phyloP scores from a whole-genome alignment of 202 grass and related monocot species.

The Miscanthus sacchariflorus region DNA sequence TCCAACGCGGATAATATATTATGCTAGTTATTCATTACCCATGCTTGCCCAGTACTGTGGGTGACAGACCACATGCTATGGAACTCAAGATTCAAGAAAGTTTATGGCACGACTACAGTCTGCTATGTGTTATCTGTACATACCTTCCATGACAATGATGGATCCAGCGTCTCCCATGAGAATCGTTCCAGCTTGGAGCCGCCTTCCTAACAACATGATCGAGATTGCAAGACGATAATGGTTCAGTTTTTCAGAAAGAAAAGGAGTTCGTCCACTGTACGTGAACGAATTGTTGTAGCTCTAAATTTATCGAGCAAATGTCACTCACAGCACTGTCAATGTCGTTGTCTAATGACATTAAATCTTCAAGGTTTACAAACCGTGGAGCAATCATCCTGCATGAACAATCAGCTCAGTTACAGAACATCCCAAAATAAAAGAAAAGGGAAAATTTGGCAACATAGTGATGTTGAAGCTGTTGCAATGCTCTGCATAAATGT shows the following conservation, averaged over 20 bases:
- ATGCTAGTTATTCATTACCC: constrained; percentile 33
- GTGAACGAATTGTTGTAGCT: not conserved
- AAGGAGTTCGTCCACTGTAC: not conserved
- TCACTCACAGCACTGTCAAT: constrained; percentile 49
- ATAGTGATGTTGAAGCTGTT: not conserved
- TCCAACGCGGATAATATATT: not conserved
- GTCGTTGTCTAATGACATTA: constrained; percentile 59
- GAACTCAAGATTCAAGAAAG: constrained; percentile 18
- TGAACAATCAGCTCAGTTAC: constrained; percentile 16
- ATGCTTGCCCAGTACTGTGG: constrained; percentile 2
- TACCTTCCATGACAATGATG: constrained; percentile 89
- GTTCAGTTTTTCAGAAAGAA: constrained; percentile 16
- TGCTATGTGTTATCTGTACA: constrained; percentile 21
- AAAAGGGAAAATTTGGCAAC: not conserved
- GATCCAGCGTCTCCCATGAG: constrained; percentile 55
- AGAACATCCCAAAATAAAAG: not conserved
- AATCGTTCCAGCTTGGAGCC: constrained; percentile 71
- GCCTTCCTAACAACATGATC: constrained; percentile 49
- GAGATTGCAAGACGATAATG: constrained; percentile 2
- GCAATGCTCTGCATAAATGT: not conserved
- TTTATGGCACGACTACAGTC: not conserved
- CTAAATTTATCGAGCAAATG: not conserved
- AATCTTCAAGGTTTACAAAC: constrained; percentile 61
- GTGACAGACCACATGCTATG: constrained; percentile 19
- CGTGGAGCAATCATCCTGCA: constrained; percentile 59